These are phyloP conservation scores for Cronartium ribicola DNA, from an alignment of 1,284 basidiomycete genomes.

Conservation along the genomic window DNA sequence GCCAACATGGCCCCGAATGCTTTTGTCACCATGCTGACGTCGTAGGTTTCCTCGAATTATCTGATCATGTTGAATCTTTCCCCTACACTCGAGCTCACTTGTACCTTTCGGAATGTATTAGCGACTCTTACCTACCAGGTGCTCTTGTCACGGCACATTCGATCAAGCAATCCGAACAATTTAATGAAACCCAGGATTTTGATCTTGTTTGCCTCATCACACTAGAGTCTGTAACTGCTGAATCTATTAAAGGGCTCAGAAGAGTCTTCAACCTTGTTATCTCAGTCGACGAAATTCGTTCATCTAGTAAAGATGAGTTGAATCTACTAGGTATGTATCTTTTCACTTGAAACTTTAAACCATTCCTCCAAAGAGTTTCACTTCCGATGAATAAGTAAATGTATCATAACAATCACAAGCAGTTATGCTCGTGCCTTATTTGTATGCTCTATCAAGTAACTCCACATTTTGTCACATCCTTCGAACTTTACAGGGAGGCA, in stretches of 20 bases:
- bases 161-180: constrained; percentile 69
- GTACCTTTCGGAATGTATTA: constrained; percentile 73
- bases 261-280: constrained; percentile 77
- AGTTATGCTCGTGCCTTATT: no score
- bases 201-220: constrained; percentile 89
- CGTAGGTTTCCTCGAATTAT: constrained; percentile 5
- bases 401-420: no score
- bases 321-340: constrained; percentile 72
- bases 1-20: constrained; percentile 24
- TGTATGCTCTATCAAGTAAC: no score
- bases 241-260: constrained; percentile 72
- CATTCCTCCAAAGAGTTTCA: constrained; percentile 28
- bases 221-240: constrained; percentile 83
- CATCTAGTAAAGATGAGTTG: constrained; percentile 63
- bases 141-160: constrained; percentile 80
- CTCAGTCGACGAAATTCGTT: constrained; percentile 79
- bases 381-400: background rate
- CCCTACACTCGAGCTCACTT: background rate
- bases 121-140: constrained; percentile 84
- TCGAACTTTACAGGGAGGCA: constrained; percentile 65
- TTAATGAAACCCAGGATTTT: constrained; percentile 59
- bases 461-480: background rate
- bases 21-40: constrained; percentile 34
- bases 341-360: constrained; percentile 4
- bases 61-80: background rate